Evolutionary conservation across 352 stramenopile species (phyloP).

Genomic region (Phytopythium boreale): DNA sequence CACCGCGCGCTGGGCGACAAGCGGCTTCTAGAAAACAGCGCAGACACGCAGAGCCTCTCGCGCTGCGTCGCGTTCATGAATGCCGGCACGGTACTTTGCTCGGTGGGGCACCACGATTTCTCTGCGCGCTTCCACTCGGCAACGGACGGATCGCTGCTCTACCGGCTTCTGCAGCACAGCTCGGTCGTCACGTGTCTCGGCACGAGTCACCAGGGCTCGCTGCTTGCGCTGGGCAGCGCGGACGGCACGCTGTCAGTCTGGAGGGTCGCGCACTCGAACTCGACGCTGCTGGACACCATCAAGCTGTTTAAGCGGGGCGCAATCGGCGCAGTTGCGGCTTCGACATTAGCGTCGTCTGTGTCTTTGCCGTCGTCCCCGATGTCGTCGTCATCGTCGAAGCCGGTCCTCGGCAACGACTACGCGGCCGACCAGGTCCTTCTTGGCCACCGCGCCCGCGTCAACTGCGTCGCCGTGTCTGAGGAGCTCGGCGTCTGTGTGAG

Average conservation of each 20-base stretch:
- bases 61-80: slow-evolving; percentile 48
- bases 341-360: background rate
- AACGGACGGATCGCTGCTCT: slow-evolving; percentile 63
- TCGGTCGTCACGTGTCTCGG: slow-evolving; percentile 64
- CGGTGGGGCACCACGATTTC: slow-evolving; percentile 70
- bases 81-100: slow-evolving; percentile 51
- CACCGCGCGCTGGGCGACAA: slow-evolving; percentile 50
- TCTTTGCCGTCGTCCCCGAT: slow-evolving; percentile 3
- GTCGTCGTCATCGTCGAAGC: slow-evolving; percentile 30
- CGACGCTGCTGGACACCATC: slow-evolving; percentile 68
- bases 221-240: slow-evolving; percentile 52
- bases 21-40: slow-evolving; percentile 25
- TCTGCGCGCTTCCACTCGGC: slow-evolving; percentile 75
- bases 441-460: slow-evolving; percentile 58
- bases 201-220: slow-evolving; percentile 38
- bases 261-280: slow-evolving; percentile 65
- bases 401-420: slow-evolving; percentile 76
- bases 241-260: slow-evolving; percentile 82
- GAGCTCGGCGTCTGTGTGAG: slow-evolving; percentile 75
- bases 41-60: slow-evolving; percentile 12
- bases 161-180: slow-evolving; percentile 71
- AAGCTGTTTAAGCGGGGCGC: slow-evolving; percentile 62
- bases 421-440: slow-evolving; percentile 73
- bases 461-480: slow-evolving; percentile 62
- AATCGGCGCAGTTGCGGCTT: background rate